These are phyloP conservation scores for Boletus bicolor DNA, from an alignment of 768 basidiomycete species.

Conservation along the genomic window DNA sequence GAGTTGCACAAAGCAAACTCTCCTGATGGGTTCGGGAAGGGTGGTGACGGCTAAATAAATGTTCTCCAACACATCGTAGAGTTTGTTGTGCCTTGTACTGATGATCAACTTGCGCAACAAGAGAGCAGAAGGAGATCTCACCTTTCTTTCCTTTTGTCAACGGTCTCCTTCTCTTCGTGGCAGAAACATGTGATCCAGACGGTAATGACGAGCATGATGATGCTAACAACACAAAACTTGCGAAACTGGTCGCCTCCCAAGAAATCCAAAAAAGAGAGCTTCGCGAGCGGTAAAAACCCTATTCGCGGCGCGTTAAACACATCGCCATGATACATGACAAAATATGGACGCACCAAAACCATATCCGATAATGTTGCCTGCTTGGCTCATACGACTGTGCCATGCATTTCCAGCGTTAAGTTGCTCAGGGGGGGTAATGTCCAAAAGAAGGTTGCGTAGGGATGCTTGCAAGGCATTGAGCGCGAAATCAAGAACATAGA, in stretches of 20 bases:
- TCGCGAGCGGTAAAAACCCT: conserved; percentile 88
- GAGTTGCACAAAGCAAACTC: conserved; percentile 90
- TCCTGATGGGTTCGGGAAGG: conserved; percentile 78
- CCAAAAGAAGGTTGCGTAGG: conserved; percentile 88
- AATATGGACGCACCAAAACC: conserved; percentile 63
- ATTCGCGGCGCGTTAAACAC: conserved; percentile 8
- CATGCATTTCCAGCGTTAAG: conserved; percentile 95
- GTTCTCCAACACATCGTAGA: conserved; percentile 73
- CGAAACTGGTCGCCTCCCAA: conserved; percentile 93
- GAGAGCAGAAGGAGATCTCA: conserved; percentile 16
- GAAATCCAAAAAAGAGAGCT: conserved; percentile 71
- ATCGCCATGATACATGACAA: neutral
- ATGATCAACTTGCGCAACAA: conserved; percentile 1
- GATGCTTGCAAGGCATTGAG: conserved; percentile 94
- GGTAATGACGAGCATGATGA: conserved; percentile 72
- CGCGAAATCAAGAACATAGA: conserved; percentile 96
- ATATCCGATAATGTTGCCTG: conserved; percentile 95
- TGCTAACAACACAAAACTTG: conserved; percentile 88
- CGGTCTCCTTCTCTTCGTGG: conserved; percentile 75
- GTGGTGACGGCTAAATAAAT: conserved; percentile 70
- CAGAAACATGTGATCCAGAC: conserved; percentile 87
- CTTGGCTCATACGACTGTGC: conserved; percentile 94
- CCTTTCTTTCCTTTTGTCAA: conserved; percentile 44
- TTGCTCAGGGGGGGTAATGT: conserved; percentile 85
- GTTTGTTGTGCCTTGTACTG: conserved; percentile 40